Evolutionary conservation across 202 grass and related monocot genomes (phyloP).

Genomic region (Elaeis oleifera): DNA sequence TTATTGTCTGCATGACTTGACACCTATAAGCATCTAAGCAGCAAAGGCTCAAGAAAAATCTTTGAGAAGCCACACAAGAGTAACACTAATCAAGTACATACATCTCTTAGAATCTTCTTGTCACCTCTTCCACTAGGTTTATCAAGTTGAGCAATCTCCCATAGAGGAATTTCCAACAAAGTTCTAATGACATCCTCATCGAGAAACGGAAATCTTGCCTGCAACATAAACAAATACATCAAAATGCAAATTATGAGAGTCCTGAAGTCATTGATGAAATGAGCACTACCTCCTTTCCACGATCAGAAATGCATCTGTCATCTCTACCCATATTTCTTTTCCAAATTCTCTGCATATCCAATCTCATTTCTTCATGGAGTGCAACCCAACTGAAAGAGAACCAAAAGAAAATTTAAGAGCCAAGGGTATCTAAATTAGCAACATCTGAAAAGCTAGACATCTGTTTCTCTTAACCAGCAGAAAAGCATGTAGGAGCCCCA

Average conservation of each 20-base stretch:
- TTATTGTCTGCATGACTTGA: not conserved
- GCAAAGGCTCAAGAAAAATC: not conserved
- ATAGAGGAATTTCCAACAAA: constrained; percentile 68
- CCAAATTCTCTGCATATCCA: constrained; percentile 94
- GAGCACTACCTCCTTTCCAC: constrained; percentile 73
- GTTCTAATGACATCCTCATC: constrained; percentile 71
- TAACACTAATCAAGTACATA: constrained; percentile 27
- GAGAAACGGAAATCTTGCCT: constrained; percentile 92
- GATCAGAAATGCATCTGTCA: constrained; percentile 86
- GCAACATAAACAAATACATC: not conserved
- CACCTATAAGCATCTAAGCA: not conserved
- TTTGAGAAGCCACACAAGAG: not conserved
- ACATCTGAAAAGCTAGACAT: no score
- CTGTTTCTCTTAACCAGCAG: no score
- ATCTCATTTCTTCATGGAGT: constrained; percentile 72
- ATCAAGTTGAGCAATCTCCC: constrained; percentile 78
- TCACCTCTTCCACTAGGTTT: constrained; percentile 69
- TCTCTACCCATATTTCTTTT: constrained; percentile 99
- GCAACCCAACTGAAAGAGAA: constrained; percentile 56
- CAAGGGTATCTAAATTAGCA: no score
- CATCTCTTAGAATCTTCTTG: constrained; percentile 95
- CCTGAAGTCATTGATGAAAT: not conserved
- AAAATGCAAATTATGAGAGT: not conserved
- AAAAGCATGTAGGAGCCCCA: no score
- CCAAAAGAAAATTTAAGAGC: constrained; percentile 16